A percentile compares a stretch with the other conserved stretches of the same genome.
Conservation (phyloP, 768 basidiomycete species). For the Rhodotorula diobovata region DNA sequence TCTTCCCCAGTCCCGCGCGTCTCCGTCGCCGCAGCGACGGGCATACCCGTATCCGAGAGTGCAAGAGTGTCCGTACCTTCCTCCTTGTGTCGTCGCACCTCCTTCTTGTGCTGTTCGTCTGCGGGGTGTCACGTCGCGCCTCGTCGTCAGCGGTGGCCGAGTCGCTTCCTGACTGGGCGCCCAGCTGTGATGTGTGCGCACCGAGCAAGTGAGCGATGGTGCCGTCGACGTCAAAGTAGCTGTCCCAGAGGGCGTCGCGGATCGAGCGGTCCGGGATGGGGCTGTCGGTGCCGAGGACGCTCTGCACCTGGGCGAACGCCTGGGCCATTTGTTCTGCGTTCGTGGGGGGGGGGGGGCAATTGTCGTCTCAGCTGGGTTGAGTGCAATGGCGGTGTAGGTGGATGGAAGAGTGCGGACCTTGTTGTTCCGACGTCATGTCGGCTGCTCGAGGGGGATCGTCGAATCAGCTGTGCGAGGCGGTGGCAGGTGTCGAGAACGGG, state of each 20-base stretch:
- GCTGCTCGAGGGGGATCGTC: slow-evolving; percentile 27
- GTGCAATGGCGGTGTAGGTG: neutral
- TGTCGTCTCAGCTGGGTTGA: neutral
- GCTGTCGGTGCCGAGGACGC: slow-evolving; percentile 63
- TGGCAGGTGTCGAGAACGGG: too few species aligned
- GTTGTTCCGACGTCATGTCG: slow-evolving; percentile 68
- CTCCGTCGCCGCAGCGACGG: too few species aligned
- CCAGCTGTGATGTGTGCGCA: slow-evolving; percentile 50
- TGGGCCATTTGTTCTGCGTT: slow-evolving; percentile 61
- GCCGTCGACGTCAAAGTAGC: slow-evolving; percentile 75
- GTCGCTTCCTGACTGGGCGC: too few species aligned
- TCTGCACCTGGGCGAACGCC: slow-evolving; percentile 64
- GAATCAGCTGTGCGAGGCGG: neutral
- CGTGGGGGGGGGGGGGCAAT: too few species aligned
- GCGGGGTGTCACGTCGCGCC: too few species aligned
- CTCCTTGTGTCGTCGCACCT: slow-evolving; percentile 60
- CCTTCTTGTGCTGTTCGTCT: slow-evolving; percentile 68
- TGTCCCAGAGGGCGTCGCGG: slow-evolving; percentile 77
- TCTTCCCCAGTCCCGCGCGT: too few species aligned
- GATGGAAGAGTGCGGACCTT: slow-evolving; percentile 54
- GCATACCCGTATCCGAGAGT: slow-evolving; percentile 16
- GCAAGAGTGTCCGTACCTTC: slow-evolving; percentile 65
- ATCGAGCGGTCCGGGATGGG: slow-evolving; percentile 66
- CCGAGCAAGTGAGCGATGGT: slow-evolving; percentile 70
- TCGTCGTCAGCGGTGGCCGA: too few species aligned